Evolutionary conservation across 2,329 filamentous ascomycete genomes (phyloP).

Genomic region (Aulographum hederae): DNA sequence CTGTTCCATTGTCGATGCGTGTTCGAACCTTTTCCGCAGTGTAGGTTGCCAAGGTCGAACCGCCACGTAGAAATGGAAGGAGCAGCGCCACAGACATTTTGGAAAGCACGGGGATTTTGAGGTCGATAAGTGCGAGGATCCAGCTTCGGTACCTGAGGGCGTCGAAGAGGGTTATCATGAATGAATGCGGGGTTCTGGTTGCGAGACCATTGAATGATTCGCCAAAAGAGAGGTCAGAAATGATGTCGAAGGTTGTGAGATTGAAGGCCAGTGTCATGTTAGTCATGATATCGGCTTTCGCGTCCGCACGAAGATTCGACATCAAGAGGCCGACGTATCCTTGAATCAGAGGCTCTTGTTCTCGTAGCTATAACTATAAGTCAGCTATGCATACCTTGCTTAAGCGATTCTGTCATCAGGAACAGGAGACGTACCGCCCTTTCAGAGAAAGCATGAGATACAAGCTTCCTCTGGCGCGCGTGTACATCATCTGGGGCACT

Average conservation of each 20-base stretch:
- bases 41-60: too few species aligned
- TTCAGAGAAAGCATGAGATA: conserved; percentile 1
- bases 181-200: not conserved
- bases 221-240: conserved; percentile 12
- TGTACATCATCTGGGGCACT: conserved; percentile 4
- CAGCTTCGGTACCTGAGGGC: too few species aligned
- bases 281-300: not conserved
- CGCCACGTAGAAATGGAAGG: too few species aligned
- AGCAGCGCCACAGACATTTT: too few species aligned
- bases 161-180: conserved; percentile 1
- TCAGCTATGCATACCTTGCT: too few species aligned
- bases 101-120: too few species aligned
- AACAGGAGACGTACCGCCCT: not conserved
- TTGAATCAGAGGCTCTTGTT: conserved; percentile 5
- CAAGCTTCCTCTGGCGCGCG: not conserved
- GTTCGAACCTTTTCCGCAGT: conserved; percentile 6
- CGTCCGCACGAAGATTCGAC: conserved; percentile 9
- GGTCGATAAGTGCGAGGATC: too few species aligned
- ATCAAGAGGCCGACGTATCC: conserved; percentile 4
- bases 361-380: conserved; percentile 1
- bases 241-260: conserved; percentile 13
- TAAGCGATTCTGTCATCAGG: too few species aligned
- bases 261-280: conserved; percentile 13
- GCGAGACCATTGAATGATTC: conserved; percentile 12
- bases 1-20: conserved; percentile 9